Conservation (phyloP, 129 eudicot genomes). For the Arctium minus region DNA sequence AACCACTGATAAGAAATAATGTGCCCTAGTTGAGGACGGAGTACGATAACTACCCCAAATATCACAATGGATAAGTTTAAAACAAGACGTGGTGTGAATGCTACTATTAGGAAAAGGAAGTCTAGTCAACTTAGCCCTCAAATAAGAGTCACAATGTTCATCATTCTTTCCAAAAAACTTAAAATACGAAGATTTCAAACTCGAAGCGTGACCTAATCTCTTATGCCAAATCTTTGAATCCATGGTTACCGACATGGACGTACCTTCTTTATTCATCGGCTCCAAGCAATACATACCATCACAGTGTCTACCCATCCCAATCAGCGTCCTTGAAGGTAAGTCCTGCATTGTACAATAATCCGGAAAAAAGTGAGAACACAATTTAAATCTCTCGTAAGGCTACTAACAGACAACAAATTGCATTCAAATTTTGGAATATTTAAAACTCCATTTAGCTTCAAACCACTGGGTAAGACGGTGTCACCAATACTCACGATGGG, state of each 20-base stretch:
- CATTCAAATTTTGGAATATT: background rate
- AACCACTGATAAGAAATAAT: background rate
- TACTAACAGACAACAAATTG: background rate
- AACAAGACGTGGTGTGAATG: background rate
- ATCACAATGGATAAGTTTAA: background rate
- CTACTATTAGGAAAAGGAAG: background rate
- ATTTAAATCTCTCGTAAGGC: background rate
- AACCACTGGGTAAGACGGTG: background rate
- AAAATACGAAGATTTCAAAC: background rate
- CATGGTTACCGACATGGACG: background rate
- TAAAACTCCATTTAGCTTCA: background rate
- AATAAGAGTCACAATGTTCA: background rate
- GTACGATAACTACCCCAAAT: background rate
- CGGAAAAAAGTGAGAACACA: background rate
- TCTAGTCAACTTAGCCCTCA: background rate
- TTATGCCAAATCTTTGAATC: background rate
- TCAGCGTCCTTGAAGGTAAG: background rate
- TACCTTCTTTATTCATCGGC: background rate
- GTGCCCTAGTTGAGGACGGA: background rate
- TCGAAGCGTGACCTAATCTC: background rate
- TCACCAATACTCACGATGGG: background rate
- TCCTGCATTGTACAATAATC: conserved; percentile 1
- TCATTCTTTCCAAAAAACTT: background rate
- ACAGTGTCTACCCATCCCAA: background rate
- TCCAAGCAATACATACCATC: background rate